Conservation (phyloP, 305 asterid genomes). For the Fraxinus sp. region DNA sequence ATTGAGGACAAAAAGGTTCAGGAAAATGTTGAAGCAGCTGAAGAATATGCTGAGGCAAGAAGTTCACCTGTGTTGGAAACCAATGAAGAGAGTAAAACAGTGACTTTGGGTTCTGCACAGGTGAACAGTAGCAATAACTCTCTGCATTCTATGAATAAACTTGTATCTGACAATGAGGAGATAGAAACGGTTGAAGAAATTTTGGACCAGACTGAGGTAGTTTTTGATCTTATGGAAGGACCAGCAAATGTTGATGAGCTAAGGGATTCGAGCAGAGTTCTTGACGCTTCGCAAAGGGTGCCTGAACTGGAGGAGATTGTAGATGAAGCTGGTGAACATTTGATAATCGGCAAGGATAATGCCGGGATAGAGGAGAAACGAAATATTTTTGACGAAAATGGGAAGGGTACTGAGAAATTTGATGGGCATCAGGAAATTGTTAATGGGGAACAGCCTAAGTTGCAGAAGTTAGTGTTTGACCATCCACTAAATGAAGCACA, state of each 20-base stretch:
- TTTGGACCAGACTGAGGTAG: constrained; percentile 21
- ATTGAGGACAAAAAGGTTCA: constrained; percentile 27
- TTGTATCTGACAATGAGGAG: constrained; percentile 24
- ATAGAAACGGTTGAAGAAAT: constrained; percentile 28
- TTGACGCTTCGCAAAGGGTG: constrained; percentile 28
- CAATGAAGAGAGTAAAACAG: constrained; percentile 36
- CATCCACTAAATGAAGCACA: constrained; percentile 24
- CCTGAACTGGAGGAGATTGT: constrained; percentile 29
- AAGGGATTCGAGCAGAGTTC: constrained; percentile 26
- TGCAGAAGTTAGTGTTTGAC: constrained; percentile 29
- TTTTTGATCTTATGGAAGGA: constrained; percentile 16
- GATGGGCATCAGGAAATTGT: constrained; percentile 24
- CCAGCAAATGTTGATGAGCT: constrained; percentile 25
- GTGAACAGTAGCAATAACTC: constrained; percentile 34
- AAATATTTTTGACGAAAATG: constrained; percentile 29
- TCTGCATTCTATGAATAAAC: constrained; percentile 24
- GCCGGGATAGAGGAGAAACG: constrained; percentile 26
- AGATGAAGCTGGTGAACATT: constrained; percentile 31
- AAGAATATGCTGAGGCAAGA: constrained; percentile 33
- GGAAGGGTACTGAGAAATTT: constrained; percentile 27
- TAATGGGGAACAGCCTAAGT: constrained; percentile 22
- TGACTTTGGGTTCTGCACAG: constrained; percentile 39
- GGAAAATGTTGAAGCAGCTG: constrained; percentile 40
- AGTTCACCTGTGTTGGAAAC: constrained; percentile 38
- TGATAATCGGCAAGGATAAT: constrained; percentile 31